Percentiles rank a stretch among this genome's conserved stretches.
phyloP scores from a whole-genome alignment of 1,284 basidiomycete genomes.

The Apiotrichum montevideense region DNA sequence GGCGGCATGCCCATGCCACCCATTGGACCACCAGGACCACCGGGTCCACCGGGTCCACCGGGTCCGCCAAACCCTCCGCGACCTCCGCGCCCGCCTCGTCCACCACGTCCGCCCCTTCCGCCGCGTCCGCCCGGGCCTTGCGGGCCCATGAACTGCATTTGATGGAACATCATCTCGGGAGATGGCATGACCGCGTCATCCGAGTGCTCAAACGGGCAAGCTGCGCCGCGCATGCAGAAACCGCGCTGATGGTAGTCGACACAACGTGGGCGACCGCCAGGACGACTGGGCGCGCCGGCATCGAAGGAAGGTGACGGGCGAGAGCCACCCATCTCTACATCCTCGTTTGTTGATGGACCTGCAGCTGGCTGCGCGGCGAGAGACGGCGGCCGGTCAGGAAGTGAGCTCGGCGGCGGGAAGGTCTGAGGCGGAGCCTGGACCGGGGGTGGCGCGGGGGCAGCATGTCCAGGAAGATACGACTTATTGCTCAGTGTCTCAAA shows the following conservation, averaged over 20 bases:
- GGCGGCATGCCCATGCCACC: slow-evolving; percentile 22
- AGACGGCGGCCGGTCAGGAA: slow-evolving; percentile 18
- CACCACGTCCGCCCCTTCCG: slow-evolving; percentile 50
- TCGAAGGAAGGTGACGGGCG: slow-evolving; percentile 10
- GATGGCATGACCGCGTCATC: slow-evolving; percentile 50
- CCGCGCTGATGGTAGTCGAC: slow-evolving; percentile 86
- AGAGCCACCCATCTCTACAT: slow-evolving; percentile 23
- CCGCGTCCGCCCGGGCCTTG: slow-evolving; percentile 46
- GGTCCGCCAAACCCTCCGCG: slow-evolving; percentile 40
- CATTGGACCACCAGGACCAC: neutral
- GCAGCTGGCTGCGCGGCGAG: slow-evolving; percentile 24
- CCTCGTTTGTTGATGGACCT: slow-evolving; percentile 22
- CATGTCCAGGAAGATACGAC: slow-evolving; percentile 56
- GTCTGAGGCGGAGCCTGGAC: slow-evolving; percentile 28
- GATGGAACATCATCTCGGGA: slow-evolving; percentile 51
- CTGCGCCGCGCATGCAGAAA: slow-evolving; percentile 81
- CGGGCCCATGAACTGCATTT: slow-evolving; percentile 33
- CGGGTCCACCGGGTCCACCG: slow-evolving; percentile 13
- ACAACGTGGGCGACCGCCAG: slow-evolving; percentile 48
- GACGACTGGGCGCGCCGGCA: slow-evolving; percentile 1
- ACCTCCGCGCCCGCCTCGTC: slow-evolving; percentile 35
- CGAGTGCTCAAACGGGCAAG: slow-evolving; percentile 86
- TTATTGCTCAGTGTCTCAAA: slow-evolving; percentile 74
- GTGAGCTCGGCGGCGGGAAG: slow-evolving; percentile 21
- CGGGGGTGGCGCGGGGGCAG: slow-evolving; percentile 23